Conservation (phyloP, 2,329 filamentous ascomycete species). For the Xylaria sp. region DNA sequence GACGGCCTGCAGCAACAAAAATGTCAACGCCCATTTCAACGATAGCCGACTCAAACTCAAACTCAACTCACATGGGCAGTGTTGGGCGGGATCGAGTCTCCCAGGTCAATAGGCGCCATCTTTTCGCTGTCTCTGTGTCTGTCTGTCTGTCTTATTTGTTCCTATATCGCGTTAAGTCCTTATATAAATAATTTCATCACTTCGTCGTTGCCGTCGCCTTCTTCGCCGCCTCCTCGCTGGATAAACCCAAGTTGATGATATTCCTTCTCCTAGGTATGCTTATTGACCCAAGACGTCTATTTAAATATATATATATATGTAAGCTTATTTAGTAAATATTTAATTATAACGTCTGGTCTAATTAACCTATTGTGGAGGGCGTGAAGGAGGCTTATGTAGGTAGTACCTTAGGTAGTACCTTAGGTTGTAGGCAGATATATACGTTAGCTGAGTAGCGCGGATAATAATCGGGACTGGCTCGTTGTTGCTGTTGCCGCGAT, state of each 20-base stretch:
- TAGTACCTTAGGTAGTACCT: too few species aligned
- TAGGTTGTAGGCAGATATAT: too few species aligned
- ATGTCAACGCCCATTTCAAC: not conserved
- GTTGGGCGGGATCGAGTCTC: slow-evolving; percentile 80
- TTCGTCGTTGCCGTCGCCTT: not conserved
- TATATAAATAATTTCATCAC: not conserved
- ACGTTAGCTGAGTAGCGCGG: too few species aligned
- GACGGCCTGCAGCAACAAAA: slow-evolving; percentile 73
- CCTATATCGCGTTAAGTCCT: not conserved
- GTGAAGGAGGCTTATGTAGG: too few species aligned
- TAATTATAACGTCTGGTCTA: too few species aligned
- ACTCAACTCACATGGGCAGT: slow-evolving; percentile 81
- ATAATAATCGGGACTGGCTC: too few species aligned
- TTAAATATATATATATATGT: not conserved
- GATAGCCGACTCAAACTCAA: too few species aligned
- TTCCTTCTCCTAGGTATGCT: not conserved
- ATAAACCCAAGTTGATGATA: not conserved
- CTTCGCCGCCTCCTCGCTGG: not conserved
- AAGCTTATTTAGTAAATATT: not conserved
- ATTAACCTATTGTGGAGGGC: too few species aligned
- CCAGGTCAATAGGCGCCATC: slow-evolving; percentile 66
- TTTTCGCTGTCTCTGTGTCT: not conserved
- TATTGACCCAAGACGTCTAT: not conserved
- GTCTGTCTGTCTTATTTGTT: not conserved
- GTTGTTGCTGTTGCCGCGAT: too few species aligned